These are phyloP conservation scores for Pyrenochaeta sp. DNA, from an alignment of 2,329 filamentous ascomycete genomes.

Conservation along the genomic window DNA sequence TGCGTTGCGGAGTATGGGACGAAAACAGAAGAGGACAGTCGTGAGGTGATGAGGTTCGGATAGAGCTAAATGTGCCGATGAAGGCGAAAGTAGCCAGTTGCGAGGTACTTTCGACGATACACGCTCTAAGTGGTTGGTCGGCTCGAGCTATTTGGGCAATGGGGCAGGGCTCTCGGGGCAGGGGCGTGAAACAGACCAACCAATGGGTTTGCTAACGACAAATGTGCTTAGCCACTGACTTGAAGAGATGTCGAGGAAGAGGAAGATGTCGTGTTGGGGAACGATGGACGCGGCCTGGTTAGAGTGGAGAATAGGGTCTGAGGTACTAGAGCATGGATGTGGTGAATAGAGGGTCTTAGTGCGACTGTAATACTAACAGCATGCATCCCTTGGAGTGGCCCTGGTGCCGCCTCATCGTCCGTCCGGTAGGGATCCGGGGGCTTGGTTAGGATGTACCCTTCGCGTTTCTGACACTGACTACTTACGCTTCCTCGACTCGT, in stretches of 20 bases:
- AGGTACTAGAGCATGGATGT: conserved; percentile 42
- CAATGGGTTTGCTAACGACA: conserved; percentile 45
- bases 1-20: conserved; percentile 31
- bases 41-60: conserved; percentile 39
- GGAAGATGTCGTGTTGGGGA: conserved; percentile 36
- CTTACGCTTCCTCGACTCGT: conserved; percentile 42
- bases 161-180: conserved; percentile 35
- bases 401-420: conserved; percentile 41
- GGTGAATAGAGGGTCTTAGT: conserved; percentile 44
- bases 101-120: conserved; percentile 39
- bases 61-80: conserved; percentile 45
- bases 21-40: conserved; percentile 33
- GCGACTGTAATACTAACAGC: conserved; percentile 43
- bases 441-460: conserved; percentile 40
- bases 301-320: conserved; percentile 45
- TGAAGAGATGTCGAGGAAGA: conserved; percentile 34
- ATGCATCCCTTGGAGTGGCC: conserved; percentile 40
- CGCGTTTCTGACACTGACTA: conserved; percentile 41
- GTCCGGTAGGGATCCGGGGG: conserved; percentile 48
- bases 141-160: conserved; percentile 49
- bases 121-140: conserved; percentile 48
- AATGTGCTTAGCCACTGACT: conserved; percentile 48
- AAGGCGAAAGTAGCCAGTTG: conserved; percentile 44
- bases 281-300: conserved; percentile 40
- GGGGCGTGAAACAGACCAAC: conserved; percentile 50